Evolutionary conservation across 495 filamentous ascomycete genomes (phyloP), one percentile per base, ranked within the genome.

Genomic region (Aspergillus wentii): DNA sequence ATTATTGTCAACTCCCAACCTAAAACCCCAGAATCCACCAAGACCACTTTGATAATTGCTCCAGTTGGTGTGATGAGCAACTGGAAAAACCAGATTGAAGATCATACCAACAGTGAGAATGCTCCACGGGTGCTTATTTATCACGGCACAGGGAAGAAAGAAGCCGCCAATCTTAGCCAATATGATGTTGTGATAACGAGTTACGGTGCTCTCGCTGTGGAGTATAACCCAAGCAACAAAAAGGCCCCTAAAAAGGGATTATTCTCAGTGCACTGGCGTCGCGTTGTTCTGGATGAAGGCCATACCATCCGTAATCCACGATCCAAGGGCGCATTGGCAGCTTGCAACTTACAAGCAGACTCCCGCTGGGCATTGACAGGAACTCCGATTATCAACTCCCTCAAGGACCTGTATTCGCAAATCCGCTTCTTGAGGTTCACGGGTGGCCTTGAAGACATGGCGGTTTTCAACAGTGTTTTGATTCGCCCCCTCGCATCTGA

Each of bases 31-130:
- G 43, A 33, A 0, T 57, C 63, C 4, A 54, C 69, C 14, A 78
- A 75, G 10, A 69, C 73, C 15, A 92, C 88, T 4, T 66, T 96
- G 19, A 92, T 96, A 41, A 69, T 95, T 21, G 78, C 86, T 2
- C 90, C 90, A 0, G 76, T 94, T 1, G 80, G 82, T 33, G 86
- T 95, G 7, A 92, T 96, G 85, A 90, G 83, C 49, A 95, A 96
- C 48, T 96, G 90, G 90, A 78, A 74, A 38, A 78, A 80, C 21
- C 88, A 95, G 57, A 88, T 92, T 18, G 59, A 78, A 35, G 75
- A 79, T 21, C 90, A 96, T 49, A 73, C 90, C 9, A 64, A 74
- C 13, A 51, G 67, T 4, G 71, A 85, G 8, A 59, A 72, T 35
- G 54, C 68, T 2, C 75, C 88, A 15, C 77, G 70, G 14, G 73